Percentiles rank a stretch among this genome's conserved stretches.
Evolutionary conservation across 2,329 filamentous ascomycete genomes (phyloP).

Genomic region (Beauveria sp.): DNA sequence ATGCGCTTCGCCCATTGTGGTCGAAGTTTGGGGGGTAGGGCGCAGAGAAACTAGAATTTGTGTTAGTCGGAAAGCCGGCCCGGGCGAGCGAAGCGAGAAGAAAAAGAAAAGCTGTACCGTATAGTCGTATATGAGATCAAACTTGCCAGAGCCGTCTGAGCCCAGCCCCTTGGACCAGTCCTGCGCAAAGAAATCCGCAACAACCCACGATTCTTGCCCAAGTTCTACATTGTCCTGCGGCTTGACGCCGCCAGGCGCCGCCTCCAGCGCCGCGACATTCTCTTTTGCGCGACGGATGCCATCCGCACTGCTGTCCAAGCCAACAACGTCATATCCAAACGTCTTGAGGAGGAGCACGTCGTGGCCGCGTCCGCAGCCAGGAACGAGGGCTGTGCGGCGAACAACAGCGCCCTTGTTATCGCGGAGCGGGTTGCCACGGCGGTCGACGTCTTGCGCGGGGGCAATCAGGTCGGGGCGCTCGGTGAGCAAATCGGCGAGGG

Average conservation of each 20-base stretch:
- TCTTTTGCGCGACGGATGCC: slow-evolving; percentile 39
- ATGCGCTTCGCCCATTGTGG: slow-evolving; percentile 47
- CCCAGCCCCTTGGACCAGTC: slow-evolving; percentile 42
- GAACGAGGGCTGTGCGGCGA: slow-evolving; percentile 53
- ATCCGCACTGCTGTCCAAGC: slow-evolving; percentile 56
- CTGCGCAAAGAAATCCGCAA: slow-evolving; percentile 60
- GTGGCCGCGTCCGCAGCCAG: slow-evolving; percentile 75
- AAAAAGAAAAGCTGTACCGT: slow-evolving; percentile 36
- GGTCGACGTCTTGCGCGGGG: slow-evolving; percentile 24
- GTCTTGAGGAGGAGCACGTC: slow-evolving; percentile 69
- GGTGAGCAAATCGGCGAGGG: slow-evolving; percentile 44
- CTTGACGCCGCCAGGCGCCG: slow-evolving; percentile 29
- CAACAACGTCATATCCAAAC: slow-evolving; percentile 70
- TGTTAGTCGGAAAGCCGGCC: background rate
- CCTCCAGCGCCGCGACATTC: slow-evolving; percentile 32
- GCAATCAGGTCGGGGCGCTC: slow-evolving; percentile 38
- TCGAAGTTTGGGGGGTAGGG: slow-evolving; percentile 46
- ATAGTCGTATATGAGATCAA: slow-evolving; percentile 61
- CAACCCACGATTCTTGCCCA: slow-evolving; percentile 48
- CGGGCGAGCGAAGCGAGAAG: background rate
- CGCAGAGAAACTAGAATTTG: slow-evolving; percentile 50
- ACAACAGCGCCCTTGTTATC: slow-evolving; percentile 17
- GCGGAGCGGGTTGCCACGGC: slow-evolving; percentile 21
- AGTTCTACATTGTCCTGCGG: slow-evolving; percentile 29
- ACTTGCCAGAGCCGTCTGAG: slow-evolving; percentile 36